Conservation (phyloP, 345 rosid species). For the Zanthoxylum bungeanum region DNA sequence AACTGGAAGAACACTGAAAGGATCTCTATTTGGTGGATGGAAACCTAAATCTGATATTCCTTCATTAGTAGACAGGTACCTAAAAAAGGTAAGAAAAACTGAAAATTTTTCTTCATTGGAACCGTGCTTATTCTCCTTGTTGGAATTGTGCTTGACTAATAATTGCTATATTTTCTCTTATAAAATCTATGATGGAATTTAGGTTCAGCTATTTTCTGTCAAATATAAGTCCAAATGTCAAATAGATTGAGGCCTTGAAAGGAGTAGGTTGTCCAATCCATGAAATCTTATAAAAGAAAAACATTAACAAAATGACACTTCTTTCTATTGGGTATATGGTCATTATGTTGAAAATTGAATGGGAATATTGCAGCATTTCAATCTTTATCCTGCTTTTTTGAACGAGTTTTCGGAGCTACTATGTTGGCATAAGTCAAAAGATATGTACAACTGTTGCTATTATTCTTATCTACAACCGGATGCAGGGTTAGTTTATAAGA, state of each 20-base stretch:
- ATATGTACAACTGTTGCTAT: neutral
- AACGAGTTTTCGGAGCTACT: neutral
- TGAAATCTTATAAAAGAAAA: neutral
- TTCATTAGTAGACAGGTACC: conserved; percentile 63
- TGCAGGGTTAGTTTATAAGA: neutral
- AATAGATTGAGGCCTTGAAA: neutral
- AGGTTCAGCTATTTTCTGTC: neutral
- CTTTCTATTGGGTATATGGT: neutral
- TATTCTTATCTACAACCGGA: neutral
- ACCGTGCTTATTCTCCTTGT: no score
- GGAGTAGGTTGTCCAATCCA: neutral
- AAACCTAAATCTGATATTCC: conserved; percentile 91
- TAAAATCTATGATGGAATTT: neutral
- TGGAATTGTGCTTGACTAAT: neutral
- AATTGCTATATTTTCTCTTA: neutral
- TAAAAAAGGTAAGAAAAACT: conserved; percentile 54
- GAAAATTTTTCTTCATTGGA: neutral
- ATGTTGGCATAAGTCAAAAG: neutral
- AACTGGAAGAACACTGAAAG: conserved; percentile 72
- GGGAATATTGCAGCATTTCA: neutral
- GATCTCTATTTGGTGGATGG: conserved; percentile 86
- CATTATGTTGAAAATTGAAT: neutral
- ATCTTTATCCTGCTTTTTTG: neutral
- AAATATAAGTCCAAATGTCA: neutral
- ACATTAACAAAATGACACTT: neutral